These are phyloP conservation scores for Leishmania turanica DNA, from an alignment of 208 protist genomes.

Conservation along the genomic window DNA sequence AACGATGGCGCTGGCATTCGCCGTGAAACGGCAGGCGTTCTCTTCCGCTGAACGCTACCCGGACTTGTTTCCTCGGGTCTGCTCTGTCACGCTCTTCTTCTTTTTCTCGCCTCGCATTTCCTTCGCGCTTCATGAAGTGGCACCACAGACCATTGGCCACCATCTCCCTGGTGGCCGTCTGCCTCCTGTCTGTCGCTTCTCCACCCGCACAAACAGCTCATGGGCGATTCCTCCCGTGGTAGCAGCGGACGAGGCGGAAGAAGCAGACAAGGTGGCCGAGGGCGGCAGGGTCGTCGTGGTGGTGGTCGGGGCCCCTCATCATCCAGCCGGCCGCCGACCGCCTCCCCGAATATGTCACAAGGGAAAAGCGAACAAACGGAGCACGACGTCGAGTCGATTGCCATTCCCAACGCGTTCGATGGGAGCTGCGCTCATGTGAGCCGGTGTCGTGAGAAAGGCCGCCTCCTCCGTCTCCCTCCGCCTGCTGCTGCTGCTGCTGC, in stretches of 20 bases:
- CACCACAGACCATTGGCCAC: not conserved
- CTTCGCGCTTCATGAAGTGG: not conserved
- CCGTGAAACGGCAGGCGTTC: not conserved
- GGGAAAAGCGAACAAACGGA: not conserved
- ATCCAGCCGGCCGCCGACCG: not conserved
- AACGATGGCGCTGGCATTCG: not conserved
- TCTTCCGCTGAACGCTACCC: not conserved
- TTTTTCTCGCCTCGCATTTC: not conserved
- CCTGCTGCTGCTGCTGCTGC: not conserved
- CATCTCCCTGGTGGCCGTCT: not conserved
- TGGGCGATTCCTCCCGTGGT: not conserved
- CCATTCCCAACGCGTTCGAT: conserved; percentile 30
- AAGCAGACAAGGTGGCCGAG: not conserved
- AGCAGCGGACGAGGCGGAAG: not conserved
- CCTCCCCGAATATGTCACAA: not conserved
- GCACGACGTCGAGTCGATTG: conserved; percentile 14
- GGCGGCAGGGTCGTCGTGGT: not conserved
- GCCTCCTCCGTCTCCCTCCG: conserved; percentile 27
- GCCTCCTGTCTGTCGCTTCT: not conserved
- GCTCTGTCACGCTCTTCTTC: not conserved
- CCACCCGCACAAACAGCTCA: not conserved
- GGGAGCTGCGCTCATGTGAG: conserved; percentile 18
- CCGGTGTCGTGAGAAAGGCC: conserved; percentile 27
- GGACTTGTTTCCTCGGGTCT: not conserved
- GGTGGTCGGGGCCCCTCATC: not conserved